Base-by-base conservation (phyloP, 2,329 filamentous ascomycete genomes). In the Cladosporium sp. region DNA sequence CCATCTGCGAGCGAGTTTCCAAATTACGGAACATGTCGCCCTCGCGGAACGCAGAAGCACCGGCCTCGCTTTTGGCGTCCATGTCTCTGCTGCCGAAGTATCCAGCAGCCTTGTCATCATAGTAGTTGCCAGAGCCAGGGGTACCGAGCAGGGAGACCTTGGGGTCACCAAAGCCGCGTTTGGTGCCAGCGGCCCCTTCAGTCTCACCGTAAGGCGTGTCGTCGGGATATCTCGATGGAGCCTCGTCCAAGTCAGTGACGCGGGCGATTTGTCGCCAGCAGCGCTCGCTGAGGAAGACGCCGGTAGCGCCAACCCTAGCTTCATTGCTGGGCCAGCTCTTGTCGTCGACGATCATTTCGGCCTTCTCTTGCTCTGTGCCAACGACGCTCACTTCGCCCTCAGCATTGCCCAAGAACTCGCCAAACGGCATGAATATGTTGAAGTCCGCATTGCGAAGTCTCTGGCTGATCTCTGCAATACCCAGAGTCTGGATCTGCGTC, bases 11-110 rank as follows among this genome's bases (percentile, higher is more conserved):
- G 58, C 89, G 83, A 6, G 92, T 96, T 61, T 97, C 92, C 7
- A 97, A 78, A 63, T 96, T 95, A 65, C 90, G 89, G 78, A 98
- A 98, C 92, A 98, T 95, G 68, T 98, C 93, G 7, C 93, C 91
- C 49, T 82, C 87, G 44, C 91, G 87, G 66, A 95, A 86, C 5
- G 89, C 90, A n/a, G 92, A 96, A 2, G 80, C 86, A 3, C 91
- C 92, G 7, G 92, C 91, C 48, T 98, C 93, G 31, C 93, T 97
- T 41, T 90, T 89, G 7, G 84, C 77, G 66, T 98, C 93, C 9
- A 87, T 69, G 54, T 95, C 90, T 46, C 85, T 79, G 61, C 77
- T 83, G 49, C 86, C 86, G 63, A 96, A 96, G 67, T 95, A 96
- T 18, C 84, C 86, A 2, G 80, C 84, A 55, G 84, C 81, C 68